A percentile compares a stretch with the other conserved stretches of the same genome.
Evolutionary conservation across 192 early-diverging fungal species (phyloP).

Genomic region (Phlyctochytrium bullatum): DNA sequence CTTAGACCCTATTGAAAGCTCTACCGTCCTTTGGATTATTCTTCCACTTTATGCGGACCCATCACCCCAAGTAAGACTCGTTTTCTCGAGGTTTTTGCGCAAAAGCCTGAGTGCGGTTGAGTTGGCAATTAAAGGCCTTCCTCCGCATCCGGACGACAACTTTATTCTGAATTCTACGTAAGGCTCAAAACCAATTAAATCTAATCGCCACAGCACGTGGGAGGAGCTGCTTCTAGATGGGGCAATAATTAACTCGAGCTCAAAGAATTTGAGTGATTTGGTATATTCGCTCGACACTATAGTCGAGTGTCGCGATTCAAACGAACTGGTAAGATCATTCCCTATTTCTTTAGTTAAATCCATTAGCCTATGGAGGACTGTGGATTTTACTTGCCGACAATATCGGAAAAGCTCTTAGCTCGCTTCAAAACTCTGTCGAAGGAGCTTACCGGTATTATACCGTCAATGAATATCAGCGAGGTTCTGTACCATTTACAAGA

Average conservation of each 20-base stretch:
- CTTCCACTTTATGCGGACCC: conserved; percentile 53
- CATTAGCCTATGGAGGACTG: conserved; percentile 47
- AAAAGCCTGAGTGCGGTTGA: conserved; percentile 42
- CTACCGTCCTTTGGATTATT: conserved; percentile 45
- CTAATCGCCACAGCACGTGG: conserved; percentile 31
- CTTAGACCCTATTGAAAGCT: conserved; percentile 32
- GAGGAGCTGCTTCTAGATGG: conserved; percentile 48
- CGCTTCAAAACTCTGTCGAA: conserved; percentile 45
- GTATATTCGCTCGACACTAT: conserved; percentile 19
- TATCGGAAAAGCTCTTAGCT: conserved; percentile 50
- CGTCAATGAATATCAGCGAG: conserved; percentile 30
- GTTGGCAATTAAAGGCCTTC: conserved; percentile 28
- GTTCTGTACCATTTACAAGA: conserved; percentile 49
- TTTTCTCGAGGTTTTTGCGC: conserved; percentile 41
- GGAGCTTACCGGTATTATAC: conserved; percentile 31
- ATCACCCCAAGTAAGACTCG: conserved; percentile 38
- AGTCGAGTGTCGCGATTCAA: background rate
- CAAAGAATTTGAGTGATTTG: conserved; percentile 47
- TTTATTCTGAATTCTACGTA: conserved; percentile 36
- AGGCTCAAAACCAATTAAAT: background rate
- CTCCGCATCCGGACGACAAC: conserved; percentile 51
- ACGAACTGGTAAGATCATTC: conserved; percentile 25
- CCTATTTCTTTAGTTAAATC: background rate
- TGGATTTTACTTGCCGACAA: conserved; percentile 49
- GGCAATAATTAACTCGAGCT: conserved; percentile 28